Evolutionary conservation across 2,329 filamentous ascomycete species (phyloP), one percentile per base, ranked within the genome.

Genomic region (Zymoseptoria tritici): DNA sequence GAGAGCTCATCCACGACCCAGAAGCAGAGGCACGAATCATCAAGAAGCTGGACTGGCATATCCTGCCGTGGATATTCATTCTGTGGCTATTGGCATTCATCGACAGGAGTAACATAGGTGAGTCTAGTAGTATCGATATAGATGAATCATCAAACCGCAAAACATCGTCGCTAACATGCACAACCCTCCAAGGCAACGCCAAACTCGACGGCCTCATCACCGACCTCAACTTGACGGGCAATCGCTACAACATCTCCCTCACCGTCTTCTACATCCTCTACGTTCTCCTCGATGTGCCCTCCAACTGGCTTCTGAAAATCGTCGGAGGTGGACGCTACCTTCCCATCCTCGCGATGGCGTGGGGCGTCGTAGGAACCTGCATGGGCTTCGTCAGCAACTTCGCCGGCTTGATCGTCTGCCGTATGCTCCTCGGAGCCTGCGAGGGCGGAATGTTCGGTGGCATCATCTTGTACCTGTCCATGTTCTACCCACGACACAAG

Each of bases 21-120:
- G 49, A 20, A 5, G 11, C 26, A 5, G 62, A 64, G 19, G 36
- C 50, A n/a, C 19, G 70, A 31, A 70, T 79, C 36, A 78, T 73
- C 11, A 67, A 73, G 21, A 77, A 76, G 54, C 73, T 79, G 55
- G 77, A 79, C 64, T 57, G 65, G 0, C 76, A 76, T 53, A 73
- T 79, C 29, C 65, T 80, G 9, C 77, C 77, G 3, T 78, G 76
- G 76, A 70, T 79, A 5, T 79, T 79, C 53, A 69, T 71, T 9
- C 70, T 80, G 13, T 79, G 76, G 75, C 72, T 79, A 3, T 70
- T 79, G n/a, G 75, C 77, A 7, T 79, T 79, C 70, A 79, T 80
- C 59, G 78, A 79, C 63, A 69, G 77, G 22, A 68, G 66, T 46
- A 71, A 71, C 36, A 70, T 69, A 49, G 67, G 68, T 66, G 51